Base-by-base conservation (phyloP, 257 asterid species). In the Petunia secreta region DNA sequence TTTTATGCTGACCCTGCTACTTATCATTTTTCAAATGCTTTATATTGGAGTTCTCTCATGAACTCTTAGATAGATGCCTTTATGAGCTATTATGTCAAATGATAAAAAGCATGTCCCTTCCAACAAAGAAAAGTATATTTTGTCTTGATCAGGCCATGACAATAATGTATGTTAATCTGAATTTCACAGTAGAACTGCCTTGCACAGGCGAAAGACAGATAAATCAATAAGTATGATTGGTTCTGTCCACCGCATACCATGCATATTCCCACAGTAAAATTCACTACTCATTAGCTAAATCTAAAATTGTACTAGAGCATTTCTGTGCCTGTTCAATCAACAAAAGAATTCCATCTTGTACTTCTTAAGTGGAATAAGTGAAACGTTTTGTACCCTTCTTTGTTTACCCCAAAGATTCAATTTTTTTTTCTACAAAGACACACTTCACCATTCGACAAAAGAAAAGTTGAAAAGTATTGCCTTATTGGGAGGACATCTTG, bases 401-500 rank as follows among this genome's bases (percentile, higher is more conserved):
- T 13, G 77, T 13, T 71, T 48, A 25, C 10, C 25, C 58, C 43
- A 48, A 48, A 71, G 60, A 71, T 69, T 34, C 58, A 69, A 69
- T 16, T 16, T 16, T 1, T 16, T 1, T 0, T 34, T 71, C 60
- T 60, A 71, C 41, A 68, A 1, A 4, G 16, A 44, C 76, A 68
- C 16, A n/a, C 16, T 15, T 16, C 15, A 36, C 68, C 43, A 0
- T 10, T 9, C 46, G 1, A 34, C 0, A 44, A 44, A 53, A 44
- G 3, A 40, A 43, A 36, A 48, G 75, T 53, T 77, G 52, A 44
- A 78, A 71, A 71, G 60, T 68, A 10, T 78, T 63, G 75, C 48
- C 73, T 63, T 46, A 41, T 78, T 78, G 75, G 75, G 63, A 64
- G 67, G 80, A 79, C 69, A 14, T 64, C 13, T 63, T 84, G 87